These are phyloP conservation scores for Verticillium isaacii DNA, from an alignment of 2,329 filamentous ascomycete genomes.

Conservation along the genomic window DNA sequence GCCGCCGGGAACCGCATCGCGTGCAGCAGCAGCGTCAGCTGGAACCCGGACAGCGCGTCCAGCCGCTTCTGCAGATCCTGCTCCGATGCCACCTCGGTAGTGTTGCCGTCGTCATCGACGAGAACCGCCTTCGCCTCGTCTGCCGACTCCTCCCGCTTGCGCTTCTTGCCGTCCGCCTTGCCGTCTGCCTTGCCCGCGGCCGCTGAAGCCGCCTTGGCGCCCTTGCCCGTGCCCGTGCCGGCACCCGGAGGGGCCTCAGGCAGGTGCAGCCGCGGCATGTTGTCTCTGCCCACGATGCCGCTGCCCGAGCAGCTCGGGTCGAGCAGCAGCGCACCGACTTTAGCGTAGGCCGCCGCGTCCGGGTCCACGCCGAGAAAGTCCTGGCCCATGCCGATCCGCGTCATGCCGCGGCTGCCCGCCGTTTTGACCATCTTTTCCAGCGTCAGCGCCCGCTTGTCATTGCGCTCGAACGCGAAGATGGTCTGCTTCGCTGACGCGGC, in stretches of 20 bases:
- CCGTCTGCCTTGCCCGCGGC: background rate
- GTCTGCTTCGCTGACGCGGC: conserved; percentile 27
- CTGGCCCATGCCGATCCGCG: conserved; percentile 65
- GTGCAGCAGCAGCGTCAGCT: conserved; percentile 76
- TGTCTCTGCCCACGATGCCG: conserved; percentile 86
- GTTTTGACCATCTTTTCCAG: conserved; percentile 79
- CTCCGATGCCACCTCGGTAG: conserved; percentile 45
- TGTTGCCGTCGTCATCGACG: conserved; percentile 53
- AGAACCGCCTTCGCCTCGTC: conserved; percentile 29
- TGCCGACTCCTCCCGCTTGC: conserved; percentile 36
- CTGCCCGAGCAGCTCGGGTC: conserved; percentile 96
- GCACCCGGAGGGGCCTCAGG: conserved; percentile 27
- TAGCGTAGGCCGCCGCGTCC: conserved; percentile 49
- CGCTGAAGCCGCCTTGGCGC: conserved; percentile 12
- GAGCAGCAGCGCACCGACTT: conserved; percentile 78
- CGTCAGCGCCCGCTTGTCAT: conserved; percentile 64
- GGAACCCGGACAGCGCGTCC: conserved; percentile 71
- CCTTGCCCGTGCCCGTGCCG: conserved; percentile 29
- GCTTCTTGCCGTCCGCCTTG: conserved; percentile 28
- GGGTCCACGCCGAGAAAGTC: conserved; percentile 82
- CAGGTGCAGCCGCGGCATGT: conserved; percentile 64
- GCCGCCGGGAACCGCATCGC: conserved; percentile 78
- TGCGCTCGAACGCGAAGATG: conserved; percentile 79
- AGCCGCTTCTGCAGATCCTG: conserved; percentile 61
- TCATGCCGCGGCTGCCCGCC: conserved; percentile 64